phyloP scores from a whole-genome alignment of 1,139 yeast species.

The Geotrichum citri-aurantii region DNA sequence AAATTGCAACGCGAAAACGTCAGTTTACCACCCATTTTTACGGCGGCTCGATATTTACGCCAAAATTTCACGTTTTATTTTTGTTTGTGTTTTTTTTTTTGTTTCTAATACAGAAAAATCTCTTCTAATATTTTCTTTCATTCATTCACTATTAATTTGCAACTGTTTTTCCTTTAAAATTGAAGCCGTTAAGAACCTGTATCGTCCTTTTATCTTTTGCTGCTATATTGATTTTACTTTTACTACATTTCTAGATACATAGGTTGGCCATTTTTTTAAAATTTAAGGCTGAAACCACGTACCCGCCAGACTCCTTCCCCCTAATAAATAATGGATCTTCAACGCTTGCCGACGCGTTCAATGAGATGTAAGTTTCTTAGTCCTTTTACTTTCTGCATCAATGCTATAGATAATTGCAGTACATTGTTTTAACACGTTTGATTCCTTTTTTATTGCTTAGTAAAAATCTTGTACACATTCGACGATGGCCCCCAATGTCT shows the following conservation, averaged over 20 bases:
- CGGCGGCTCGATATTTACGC: neutral
- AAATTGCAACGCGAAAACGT: neutral
- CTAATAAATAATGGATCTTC: slow-evolving; percentile 8
- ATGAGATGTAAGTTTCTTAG: slow-evolving; percentile 11
- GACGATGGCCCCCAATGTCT: slow-evolving; percentile 30
- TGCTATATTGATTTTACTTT: too few relatives aligned
- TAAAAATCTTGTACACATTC: slow-evolving; percentile 38
- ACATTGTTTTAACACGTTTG: slow-evolving; percentile 15
- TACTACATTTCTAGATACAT: too few relatives aligned
- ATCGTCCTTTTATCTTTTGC: neutral
- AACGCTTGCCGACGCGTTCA: slow-evolving; percentile 13
- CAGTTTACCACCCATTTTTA: neutral
- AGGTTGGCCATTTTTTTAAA: neutral
- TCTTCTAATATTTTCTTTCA: neutral
- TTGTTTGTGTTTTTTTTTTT: neutral
- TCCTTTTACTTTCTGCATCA: neutral
- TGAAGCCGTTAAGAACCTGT: neutral
- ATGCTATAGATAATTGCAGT: slow-evolving; percentile 17
- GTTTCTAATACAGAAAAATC: neutral
- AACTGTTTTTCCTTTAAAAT: neutral
- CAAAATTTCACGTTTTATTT: neutral
- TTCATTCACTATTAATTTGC: neutral
- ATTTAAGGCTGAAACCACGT: neutral
- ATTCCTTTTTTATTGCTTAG: slow-evolving; percentile 16
- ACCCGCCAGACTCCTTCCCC: neutral